Base-by-base conservation (phyloP, 106 monocot species). In the Dioscorea dumetorum region DNA sequence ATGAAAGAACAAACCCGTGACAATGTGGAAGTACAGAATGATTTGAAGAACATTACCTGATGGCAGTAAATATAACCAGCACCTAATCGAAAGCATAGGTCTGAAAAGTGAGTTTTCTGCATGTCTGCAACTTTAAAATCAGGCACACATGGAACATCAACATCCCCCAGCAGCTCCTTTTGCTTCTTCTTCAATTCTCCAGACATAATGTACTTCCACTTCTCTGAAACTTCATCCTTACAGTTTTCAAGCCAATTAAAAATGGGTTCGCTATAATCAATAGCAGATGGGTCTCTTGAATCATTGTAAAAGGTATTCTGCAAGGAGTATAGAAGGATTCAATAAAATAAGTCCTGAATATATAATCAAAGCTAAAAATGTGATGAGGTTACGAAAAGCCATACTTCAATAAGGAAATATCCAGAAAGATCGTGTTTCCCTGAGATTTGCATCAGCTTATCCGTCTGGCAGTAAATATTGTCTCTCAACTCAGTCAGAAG, bases 321-420 rank as follows among this genome's bases (percentile, higher is more conserved):
- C 72, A 74, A 41, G 7, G 16, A 56, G 50, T 65, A 57, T 22
- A 53, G 1, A 32, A 41, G 13, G 22, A 0, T 18, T 57, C 17
- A 49, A 18, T 5, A 58, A 58, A 57, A 53, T 54, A 54, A 54
- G 12, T 19, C 5, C 19, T 54, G 18, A 60, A 24, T 22, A 60
- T 24, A 60, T 60, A 7, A 19, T 6, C 60, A 20, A 21, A 22
- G 13, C n/a, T 60, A 20, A 2, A 59, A 19, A 60, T 24, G 0
- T 24, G 8, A 21, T 22, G 34, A 22, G 62, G 20, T 49, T 15
- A 70, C 58, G 12, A 52, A 50, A 61, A 13, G 48, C 1, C n/a
- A 73, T 82, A 90, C 92, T 69, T 97, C 89, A 66, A 97, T 85
- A 50, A 92, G 92, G 72, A 97, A 97, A 80, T 97, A 97, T 69